Percentiles rank a stretch among this genome's conserved stretches.
These are phyloP conservation scores for Pichia sp. DNA, from an alignment of 1,139 yeast species.

Conservation along the genomic window DNA sequence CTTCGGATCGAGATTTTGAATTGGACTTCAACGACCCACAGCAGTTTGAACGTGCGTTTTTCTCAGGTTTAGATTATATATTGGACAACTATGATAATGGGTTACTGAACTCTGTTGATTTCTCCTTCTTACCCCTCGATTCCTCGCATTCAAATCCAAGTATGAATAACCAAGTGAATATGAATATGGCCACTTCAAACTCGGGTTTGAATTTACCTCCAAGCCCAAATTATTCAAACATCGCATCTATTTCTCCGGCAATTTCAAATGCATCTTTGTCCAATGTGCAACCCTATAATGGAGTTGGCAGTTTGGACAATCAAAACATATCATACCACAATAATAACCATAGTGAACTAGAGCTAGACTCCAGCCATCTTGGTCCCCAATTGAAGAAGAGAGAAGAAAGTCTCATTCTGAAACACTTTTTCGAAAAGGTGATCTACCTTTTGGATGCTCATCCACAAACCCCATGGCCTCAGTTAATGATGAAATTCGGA, in stretches of 20 bases:
- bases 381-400: constrained; percentile 18
- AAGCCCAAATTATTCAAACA: background rate
- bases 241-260: background rate
- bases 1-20: constrained; percentile 9
- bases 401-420: constrained; percentile 49
- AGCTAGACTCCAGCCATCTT: constrained; percentile 7
- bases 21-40: constrained; percentile 23
- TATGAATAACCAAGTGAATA: background rate
- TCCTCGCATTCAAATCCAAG: background rate
- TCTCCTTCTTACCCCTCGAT: constrained; percentile 1
- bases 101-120: constrained; percentile 3
- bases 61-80: constrained; percentile 31
- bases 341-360: background rate
- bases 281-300: background rate
- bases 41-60: constrained; percentile 29
- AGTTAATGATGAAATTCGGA: constrained; percentile 49
- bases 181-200: background rate
- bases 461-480: constrained; percentile 57
- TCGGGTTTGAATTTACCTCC: background rate
- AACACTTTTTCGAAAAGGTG: constrained; percentile 49
- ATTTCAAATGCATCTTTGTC: background rate
- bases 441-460: constrained; percentile 51
- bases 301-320: background rate
- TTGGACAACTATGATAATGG: constrained; percentile 18
- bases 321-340: background rate